phyloP scores from a whole-genome alignment of 2,329 filamentous ascomycete species.

The Phoma sp. region DNA sequence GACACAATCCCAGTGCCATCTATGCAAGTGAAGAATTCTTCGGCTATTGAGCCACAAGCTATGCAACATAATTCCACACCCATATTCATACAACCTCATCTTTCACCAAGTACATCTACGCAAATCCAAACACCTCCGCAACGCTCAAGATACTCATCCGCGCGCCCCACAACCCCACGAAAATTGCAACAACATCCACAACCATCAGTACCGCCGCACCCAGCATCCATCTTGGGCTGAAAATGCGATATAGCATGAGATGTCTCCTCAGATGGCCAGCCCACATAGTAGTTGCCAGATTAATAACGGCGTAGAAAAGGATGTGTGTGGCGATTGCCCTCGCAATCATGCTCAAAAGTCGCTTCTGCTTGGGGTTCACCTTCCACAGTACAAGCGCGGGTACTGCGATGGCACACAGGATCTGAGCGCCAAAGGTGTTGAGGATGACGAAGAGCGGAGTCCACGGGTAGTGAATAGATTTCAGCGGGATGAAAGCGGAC shows the following conservation, averaged over 20 bases:
- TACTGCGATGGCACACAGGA: constrained; percentile 78
- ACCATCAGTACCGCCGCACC: constrained; percentile 73
- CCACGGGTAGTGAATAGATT: constrained; percentile 86
- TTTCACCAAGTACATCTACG: background rate
- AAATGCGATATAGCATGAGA: constrained; percentile 95
- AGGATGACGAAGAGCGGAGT: constrained; percentile 78
- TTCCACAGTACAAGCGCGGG: constrained; percentile 91
- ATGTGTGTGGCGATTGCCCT: constrained; percentile 76
- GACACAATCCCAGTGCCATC: background rate
- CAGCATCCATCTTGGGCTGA: constrained; percentile 88
- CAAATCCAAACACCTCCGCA: constrained; percentile 80
- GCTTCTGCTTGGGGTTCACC: constrained; percentile 71
- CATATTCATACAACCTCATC: background rate
- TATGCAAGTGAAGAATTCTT: background rate
- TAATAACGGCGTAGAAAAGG: constrained; percentile 81
- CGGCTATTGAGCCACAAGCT: background rate
- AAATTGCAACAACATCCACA: constrained; percentile 75
- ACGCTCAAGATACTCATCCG: constrained; percentile 79
- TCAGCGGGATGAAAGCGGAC: constrained; percentile 86
- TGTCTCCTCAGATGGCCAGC: constrained; percentile 86
- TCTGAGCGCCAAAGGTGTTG: constrained; percentile 89
- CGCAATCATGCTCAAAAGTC: constrained; percentile 70
- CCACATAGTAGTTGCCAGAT: constrained; percentile 87
- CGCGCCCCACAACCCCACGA: constrained; percentile 75
- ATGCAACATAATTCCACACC: background rate